phyloP scores from a whole-genome alignment of 2,329 filamentous ascomycete species.

The Colletotrichum sublineola region DNA sequence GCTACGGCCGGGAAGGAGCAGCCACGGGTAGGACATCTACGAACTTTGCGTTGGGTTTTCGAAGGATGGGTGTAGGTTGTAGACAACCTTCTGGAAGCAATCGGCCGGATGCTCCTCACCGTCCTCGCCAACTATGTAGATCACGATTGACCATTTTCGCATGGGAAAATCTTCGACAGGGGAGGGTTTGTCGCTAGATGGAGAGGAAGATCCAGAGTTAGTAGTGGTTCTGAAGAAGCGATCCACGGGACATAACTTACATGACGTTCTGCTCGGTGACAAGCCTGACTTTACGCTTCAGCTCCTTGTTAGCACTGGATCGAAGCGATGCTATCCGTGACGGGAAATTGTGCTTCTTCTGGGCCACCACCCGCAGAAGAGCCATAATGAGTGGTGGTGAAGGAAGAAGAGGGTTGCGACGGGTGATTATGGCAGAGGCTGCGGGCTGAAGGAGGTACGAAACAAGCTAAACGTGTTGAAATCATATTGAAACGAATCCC shows the following conservation, averaged over 20 bases:
- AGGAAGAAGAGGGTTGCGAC: background rate
- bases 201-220: slow-evolving; percentile 42
- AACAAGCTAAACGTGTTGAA: background rate
- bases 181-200: slow-evolving; percentile 79
- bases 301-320: slow-evolving; percentile 44
- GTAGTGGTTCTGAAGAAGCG: slow-evolving; percentile 10
- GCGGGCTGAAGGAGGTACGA: background rate
- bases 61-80: slow-evolving; percentile 95
- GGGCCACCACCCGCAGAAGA: background rate
- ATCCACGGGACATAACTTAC: slow-evolving; percentile 61
- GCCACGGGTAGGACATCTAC: slow-evolving; percentile 51
- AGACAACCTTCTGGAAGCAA: slow-evolving; percentile 92
- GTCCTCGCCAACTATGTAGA: slow-evolving; percentile 86
- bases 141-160: slow-evolving; percentile 89
- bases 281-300: slow-evolving; percentile 91
- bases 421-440: background rate
- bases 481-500: background rate
- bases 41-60: slow-evolving; percentile 87
- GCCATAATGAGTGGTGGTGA: background rate
- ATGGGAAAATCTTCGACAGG: slow-evolving; percentile 91
- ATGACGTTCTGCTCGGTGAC: slow-evolving; percentile 91
- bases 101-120: slow-evolving; percentile 86
- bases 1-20: slow-evolving; percentile 1
- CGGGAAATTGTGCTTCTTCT: background rate
- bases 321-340: background rate